Base-by-base conservation (phyloP, 768 basidiomycete species). In the Steccherinum ochraceum region DNA sequence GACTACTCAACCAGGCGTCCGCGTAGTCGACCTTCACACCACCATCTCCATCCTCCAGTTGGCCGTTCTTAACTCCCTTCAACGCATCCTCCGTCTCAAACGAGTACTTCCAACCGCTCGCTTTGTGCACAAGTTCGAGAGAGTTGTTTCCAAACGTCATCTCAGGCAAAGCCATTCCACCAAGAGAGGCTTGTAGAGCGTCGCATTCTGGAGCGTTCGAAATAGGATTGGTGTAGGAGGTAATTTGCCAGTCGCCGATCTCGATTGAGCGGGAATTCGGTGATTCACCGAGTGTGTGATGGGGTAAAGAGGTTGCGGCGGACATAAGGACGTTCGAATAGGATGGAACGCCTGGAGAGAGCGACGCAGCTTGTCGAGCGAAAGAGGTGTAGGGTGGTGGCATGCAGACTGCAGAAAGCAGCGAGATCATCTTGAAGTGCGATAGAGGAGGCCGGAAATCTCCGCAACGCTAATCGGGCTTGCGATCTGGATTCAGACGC, bases 11-110 rank as follows among this genome's bases (percentile, higher is more conserved):
- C 96, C 95, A 99, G 46, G 86, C 86, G 50, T 96, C 93, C 1
- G 96, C 93, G 69, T 98, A 89, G 20, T 86, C 87, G 16, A 99
- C 96, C 58, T 90, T 90, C 56, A 98, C 93, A 0, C 87, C 92
- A 1, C 94, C 93, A 52, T 95, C 93, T 2, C 91, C 92, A 0
- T 77, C 78, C 18, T 67, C 80, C 30, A 89, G 79, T 62, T 86
- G 81, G 16, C 83, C 93, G 54, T 77, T 83, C 65, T 79, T 88
- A 5, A 98, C 95, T 1, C 61, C 72, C 40, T 69, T 69, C 43
- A 99, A 69, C 1, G 93, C 91, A 11, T 78, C 75, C 35, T 78
- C 69, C 0, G 88, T 75, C 19, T 78, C 75, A 64, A 96, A 93
- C 0, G 70, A 61, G 51, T 87, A 80, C 46, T 66, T 69, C 77